These are phyloP conservation scores for Hydnum rufescens DNA, from an alignment of 768 basidiomycete species.

Conservation along the genomic window DNA sequence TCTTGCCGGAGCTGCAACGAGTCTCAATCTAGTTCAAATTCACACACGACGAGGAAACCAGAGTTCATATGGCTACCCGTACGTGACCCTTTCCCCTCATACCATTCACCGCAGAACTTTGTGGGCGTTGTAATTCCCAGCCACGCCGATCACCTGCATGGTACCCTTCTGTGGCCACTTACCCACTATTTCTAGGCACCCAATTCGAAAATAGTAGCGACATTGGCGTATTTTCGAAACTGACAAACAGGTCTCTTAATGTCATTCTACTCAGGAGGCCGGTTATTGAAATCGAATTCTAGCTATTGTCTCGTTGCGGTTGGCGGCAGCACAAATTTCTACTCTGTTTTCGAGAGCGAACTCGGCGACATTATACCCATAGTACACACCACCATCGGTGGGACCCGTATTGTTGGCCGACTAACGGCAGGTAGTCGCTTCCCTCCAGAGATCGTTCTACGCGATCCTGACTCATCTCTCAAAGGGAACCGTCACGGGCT, in stretches of 20 bases:
- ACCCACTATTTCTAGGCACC: no score
- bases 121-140: no score
- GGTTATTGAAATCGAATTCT: not conserved
- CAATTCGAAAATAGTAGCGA: slow-evolving; percentile 92
- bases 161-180: no score
- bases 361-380: slow-evolving; percentile 85
- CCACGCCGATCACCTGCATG: no score
- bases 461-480: not conserved
- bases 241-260: slow-evolving; percentile 48
- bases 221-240: slow-evolving; percentile 90
- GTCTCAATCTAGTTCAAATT: no score
- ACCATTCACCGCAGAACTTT: no score
- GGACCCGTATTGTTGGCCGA: slow-evolving; percentile 84
- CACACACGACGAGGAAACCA: no score
- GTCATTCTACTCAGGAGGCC: not conserved
- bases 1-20: no score
- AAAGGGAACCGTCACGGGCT: slow-evolving; percentile 90
- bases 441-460: not conserved
- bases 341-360: slow-evolving; percentile 92
- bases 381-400: slow-evolving; percentile 87
- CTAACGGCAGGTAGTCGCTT: slow-evolving; percentile 64
- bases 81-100: no score
- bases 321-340: slow-evolving; percentile 92
- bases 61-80: no score
- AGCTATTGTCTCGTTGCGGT: slow-evolving; percentile 90